Percentiles rank a stretch among this genome's conserved stretches.
phyloP scores from a whole-genome alignment of 2,329 filamentous ascomycete species.

The Epichloe sibirici region DNA sequence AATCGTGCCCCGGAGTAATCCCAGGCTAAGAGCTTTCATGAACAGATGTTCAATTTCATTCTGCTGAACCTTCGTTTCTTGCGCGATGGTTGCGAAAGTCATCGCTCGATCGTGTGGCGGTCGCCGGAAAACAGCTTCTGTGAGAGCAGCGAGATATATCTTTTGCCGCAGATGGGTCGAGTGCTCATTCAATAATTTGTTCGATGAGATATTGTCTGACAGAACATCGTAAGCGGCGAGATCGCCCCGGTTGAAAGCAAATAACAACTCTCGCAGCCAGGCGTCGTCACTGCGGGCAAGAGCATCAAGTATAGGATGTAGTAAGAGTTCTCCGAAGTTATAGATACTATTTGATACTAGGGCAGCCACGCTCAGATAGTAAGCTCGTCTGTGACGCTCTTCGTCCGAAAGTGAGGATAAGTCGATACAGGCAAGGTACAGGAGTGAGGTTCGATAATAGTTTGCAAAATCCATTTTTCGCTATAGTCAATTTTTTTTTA shows the following conservation, averaged over 20 bases:
- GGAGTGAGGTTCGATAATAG: conserved; percentile 94
- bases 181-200: conserved; percentile 68
- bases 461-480: conserved; percentile 83
- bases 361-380: conserved; percentile 85
- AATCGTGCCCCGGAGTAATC: conserved; percentile 80
- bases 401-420: conserved; percentile 57
- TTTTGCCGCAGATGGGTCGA: conserved; percentile 85
- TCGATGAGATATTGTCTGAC: conserved; percentile 66
- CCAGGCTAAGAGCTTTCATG: conserved; percentile 97
- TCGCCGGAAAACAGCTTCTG: conserved; percentile 90
- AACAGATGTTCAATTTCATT: conserved; percentile 96
- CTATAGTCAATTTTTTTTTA: conserved; percentile 12
- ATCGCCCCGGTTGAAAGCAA: conserved; percentile 95
- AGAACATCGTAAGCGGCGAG: conserved; percentile 76
- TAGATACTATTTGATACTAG: conserved; percentile 93
- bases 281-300: conserved; percentile 58
- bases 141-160: conserved; percentile 91
- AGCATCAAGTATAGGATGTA: conserved; percentile 89
- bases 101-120: conserved; percentile 92
- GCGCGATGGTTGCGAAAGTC: conserved; percentile 76
- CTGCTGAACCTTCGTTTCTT: conserved; percentile 82
- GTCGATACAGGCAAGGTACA: conserved; percentile 94
- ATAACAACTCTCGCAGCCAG: conserved; percentile 92
- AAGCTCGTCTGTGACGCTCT: conserved; percentile 74
- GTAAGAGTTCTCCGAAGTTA: conserved; percentile 97